Percentiles rank a stretch among this genome's conserved stretches.
Evolutionary conservation across 2,329 filamentous ascomycete species (phyloP).

Genomic region (Aspergillus nomiae): DNA sequence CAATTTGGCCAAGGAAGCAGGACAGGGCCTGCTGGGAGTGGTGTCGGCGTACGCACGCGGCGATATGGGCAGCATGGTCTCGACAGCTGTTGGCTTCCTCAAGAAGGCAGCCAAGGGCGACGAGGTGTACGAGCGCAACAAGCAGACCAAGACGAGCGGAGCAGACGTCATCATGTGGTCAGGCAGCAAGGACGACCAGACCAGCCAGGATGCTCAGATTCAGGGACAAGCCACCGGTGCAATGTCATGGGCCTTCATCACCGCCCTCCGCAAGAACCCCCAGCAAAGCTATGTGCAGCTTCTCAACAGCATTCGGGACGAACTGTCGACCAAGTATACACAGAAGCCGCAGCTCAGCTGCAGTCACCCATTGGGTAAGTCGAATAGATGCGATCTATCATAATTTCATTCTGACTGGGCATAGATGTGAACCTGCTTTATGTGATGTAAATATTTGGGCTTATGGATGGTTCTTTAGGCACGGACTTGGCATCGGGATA

Average conservation of each 20-base stretch:
- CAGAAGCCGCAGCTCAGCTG: conserved; percentile 97
- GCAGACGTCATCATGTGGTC: conserved; percentile 99
- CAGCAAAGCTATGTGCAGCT: conserved; percentile 96
- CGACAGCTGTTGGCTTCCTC: conserved; percentile 77
- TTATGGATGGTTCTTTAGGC: conserved; percentile 6
- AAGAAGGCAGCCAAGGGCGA: conserved; percentile 85
- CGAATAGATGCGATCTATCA: conserved; percentile 5
- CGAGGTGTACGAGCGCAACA: conserved; percentile 74
- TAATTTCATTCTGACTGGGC: conserved; percentile 19
- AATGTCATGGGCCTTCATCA: conserved; percentile 98
- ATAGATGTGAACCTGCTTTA: conserved; percentile 67
- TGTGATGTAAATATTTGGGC: conserved; percentile 58
- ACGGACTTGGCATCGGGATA: neutral
- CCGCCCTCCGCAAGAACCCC: conserved; percentile 84
- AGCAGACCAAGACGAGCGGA: conserved; percentile 86
- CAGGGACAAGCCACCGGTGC: conserved; percentile 87
- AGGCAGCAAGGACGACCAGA: conserved; percentile 93
- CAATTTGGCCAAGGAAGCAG: conserved; percentile 68
- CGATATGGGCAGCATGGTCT: conserved; percentile 79
- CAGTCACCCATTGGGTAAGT: conserved; percentile 90
- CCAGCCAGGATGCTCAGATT: conserved; percentile 90
- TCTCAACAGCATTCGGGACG: conserved; percentile 91
- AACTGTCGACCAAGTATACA: conserved; percentile 80
- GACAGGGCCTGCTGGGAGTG: conserved; percentile 64
- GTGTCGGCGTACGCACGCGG: conserved; percentile 79